Evolutionary conservation across 345 rosid species (phyloP).

Genomic region (Camelina neglecta): DNA sequence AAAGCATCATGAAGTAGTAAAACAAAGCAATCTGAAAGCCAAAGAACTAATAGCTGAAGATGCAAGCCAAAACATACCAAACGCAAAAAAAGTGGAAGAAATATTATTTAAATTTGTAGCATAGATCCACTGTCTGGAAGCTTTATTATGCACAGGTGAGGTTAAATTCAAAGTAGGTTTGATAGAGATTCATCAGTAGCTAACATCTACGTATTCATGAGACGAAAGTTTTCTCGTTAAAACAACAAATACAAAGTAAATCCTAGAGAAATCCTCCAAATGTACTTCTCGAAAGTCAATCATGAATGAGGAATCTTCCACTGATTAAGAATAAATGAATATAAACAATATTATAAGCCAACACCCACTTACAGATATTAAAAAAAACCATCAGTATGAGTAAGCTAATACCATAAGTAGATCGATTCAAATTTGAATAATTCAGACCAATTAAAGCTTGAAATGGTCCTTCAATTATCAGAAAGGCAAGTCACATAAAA

Average conservation of each 20-base stretch:
- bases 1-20: background rate
- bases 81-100: background rate
- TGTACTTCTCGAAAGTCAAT: background rate
- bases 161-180: background rate
- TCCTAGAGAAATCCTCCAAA: background rate
- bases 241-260: background rate
- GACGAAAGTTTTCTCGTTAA: constrained; percentile 10
- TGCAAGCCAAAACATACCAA: background rate
- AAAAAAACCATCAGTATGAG: constrained; percentile 2
- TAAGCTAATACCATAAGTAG: constrained; percentile 2
- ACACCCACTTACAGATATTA: constrained; percentile 4
- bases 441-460: background rate
- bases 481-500: background rate
- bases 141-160: constrained; percentile 1
- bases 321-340: background rate
- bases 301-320: background rate
- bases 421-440: constrained; percentile 19
- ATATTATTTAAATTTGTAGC: background rate
- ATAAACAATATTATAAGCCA: background rate
- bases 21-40: background rate
- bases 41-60: background rate
- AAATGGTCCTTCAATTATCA: background rate
- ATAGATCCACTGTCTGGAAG: background rate
- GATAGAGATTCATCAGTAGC: constrained; percentile 4
- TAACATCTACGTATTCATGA: constrained; percentile 6